Percentiles rank a stretch among this genome's conserved stretches.
Conservation (phyloP, 257 asterid species). For the Solanum chilense region DNA sequence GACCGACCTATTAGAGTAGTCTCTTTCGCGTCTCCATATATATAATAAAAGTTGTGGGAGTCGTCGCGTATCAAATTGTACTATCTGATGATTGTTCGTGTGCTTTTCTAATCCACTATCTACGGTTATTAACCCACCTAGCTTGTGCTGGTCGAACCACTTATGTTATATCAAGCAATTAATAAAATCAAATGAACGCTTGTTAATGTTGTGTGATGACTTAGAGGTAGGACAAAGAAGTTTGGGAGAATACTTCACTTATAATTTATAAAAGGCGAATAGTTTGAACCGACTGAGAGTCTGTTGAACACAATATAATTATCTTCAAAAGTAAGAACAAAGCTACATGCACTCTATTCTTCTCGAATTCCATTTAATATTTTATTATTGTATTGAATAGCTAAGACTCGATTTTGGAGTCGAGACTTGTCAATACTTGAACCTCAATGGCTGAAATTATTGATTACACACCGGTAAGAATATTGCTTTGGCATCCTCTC, state of each 20-base stretch:
- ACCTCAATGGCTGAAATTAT: background rate
- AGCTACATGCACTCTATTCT: background rate
- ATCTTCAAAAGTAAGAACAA: no score
- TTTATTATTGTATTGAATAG: background rate
- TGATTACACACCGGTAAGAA: background rate
- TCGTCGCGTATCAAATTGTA: background rate
- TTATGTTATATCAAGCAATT: no score
- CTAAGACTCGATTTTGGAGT: background rate
- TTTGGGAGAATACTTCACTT: background rate
- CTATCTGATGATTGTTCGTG: slow-evolving; percentile 11
- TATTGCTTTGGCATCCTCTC: background rate
- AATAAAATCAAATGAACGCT: no score
- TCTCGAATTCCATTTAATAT: no score
- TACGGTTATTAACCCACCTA: slow-evolving; percentile 1
- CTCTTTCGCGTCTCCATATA: slow-evolving; percentile 3
- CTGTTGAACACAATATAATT: no score
- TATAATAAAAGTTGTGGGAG: slow-evolving; percentile 1
- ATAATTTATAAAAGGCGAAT: no score
- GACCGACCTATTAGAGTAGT: background rate
- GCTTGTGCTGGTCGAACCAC: background rate
- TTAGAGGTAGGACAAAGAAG: background rate
- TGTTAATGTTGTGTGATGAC: no score
- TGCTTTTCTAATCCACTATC: background rate
- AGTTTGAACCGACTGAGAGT: fast-evolving
- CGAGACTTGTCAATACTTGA: background rate